Conservation (phyloP, 2,329 filamentous ascomycete genomes). For the Sporothrix sp. region DNA sequence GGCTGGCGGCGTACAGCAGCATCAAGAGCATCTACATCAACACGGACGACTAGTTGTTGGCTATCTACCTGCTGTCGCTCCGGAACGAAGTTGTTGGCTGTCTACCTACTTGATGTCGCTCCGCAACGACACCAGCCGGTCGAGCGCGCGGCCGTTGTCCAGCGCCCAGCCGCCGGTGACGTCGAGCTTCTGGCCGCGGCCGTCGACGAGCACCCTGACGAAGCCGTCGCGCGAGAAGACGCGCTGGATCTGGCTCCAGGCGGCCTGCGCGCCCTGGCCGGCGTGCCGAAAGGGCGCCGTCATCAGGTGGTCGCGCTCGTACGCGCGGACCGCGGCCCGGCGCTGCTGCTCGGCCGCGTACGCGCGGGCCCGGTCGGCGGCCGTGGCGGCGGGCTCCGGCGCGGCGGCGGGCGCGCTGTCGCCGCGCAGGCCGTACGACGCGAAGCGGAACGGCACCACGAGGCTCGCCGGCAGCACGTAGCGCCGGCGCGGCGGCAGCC, state of each 20-base stretch:
- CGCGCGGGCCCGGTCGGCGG: slow-evolving; percentile 20
- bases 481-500: slow-evolving; percentile 35
- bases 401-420: neutral
- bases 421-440: slow-evolving; percentile 18
- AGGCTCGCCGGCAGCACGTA: slow-evolving; percentile 30
- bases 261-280: slow-evolving; percentile 29
- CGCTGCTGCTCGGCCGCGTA: slow-evolving; percentile 30
- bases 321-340: slow-evolving; percentile 34
- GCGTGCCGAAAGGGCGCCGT: slow-evolving; percentile 48
- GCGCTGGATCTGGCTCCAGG: slow-evolving; percentile 38
- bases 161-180: slow-evolving; percentile 47
- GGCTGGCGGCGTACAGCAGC: slow-evolving; percentile 33
- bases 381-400: neutral
- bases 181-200: slow-evolving; percentile 40
- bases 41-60: too few relatives aligned
- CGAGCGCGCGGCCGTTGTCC: slow-evolving; percentile 51
- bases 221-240: slow-evolving; percentile 50
- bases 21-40: slow-evolving; percentile 27
- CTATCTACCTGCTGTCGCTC: neutral
- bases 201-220: slow-evolving; percentile 38
- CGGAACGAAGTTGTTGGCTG: too few relatives aligned
- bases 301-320: slow-evolving; percentile 46
- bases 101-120: slow-evolving; percentile 1
- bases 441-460: slow-evolving; percentile 29
- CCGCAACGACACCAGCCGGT: slow-evolving; percentile 36